Percentiles rank a stretch among this genome's conserved stretches.
These are phyloP conservation scores for Tricholoma hemisulphureum DNA, from an alignment of 768 basidiomycete genomes.

Conservation along the genomic window DNA sequence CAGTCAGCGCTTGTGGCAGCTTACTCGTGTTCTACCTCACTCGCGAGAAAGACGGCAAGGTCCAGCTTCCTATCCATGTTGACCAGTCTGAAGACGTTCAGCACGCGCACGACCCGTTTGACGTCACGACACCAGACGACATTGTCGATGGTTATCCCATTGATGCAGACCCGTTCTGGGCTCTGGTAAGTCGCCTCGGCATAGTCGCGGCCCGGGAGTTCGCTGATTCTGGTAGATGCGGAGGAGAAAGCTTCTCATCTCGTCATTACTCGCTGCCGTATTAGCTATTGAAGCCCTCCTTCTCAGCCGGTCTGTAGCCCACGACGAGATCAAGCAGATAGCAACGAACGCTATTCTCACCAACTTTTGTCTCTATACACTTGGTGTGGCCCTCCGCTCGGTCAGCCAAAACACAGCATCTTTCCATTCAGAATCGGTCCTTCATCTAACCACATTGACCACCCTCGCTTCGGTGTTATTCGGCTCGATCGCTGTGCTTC, in stretches of 20 bases:
- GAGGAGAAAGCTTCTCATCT: slow-evolving; percentile 53
- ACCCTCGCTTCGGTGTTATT: slow-evolving; percentile 47
- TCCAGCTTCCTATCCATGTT: slow-evolving; percentile 2
- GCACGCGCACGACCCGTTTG: slow-evolving; percentile 54
- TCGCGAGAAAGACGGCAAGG: slow-evolving; percentile 1
- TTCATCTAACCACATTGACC: slow-evolving; percentile 62
- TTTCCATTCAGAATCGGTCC: slow-evolving; percentile 47
- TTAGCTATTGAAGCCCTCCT: slow-evolving; percentile 51
- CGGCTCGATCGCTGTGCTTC: slow-evolving; percentile 54
- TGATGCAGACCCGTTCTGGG: slow-evolving; percentile 59
- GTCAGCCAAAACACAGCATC: slow-evolving; percentile 44
- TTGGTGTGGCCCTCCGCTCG: slow-evolving; percentile 50
- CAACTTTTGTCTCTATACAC: slow-evolving; percentile 57
- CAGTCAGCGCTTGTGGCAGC: neutral
- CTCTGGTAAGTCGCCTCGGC: slow-evolving; percentile 37
- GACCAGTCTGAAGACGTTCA: neutral
- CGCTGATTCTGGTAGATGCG: slow-evolving; percentile 46
- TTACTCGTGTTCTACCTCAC: neutral
- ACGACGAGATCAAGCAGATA: slow-evolving; percentile 29
- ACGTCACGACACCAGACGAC: slow-evolving; percentile 71
- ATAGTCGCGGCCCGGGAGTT: neutral
- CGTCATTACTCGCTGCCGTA: slow-evolving; percentile 44
- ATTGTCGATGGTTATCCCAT: slow-evolving; percentile 64
- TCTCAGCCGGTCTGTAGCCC: slow-evolving; percentile 53
- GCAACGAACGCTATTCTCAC: slow-evolving; percentile 45